Evolutionary conservation across 2,329 filamentous ascomycete genomes (phyloP).

Genomic region (Cytospora chrysosperma): DNA sequence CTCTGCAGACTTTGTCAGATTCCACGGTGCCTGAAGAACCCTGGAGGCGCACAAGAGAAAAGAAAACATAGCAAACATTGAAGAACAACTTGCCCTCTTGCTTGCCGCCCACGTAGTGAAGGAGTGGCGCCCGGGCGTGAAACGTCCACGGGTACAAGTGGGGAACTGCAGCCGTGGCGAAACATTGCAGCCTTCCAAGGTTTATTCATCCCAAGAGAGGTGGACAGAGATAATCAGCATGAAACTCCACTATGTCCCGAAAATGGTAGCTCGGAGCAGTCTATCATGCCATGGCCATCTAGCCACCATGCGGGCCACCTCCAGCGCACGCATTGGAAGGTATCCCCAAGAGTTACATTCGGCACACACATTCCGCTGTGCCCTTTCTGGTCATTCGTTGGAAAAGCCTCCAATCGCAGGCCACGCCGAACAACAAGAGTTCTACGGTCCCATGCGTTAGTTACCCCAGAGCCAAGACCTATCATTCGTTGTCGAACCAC

Average conservation of each 20-base stretch:
- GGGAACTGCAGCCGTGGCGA: too few relatives aligned
- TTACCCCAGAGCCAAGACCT: not conserved
- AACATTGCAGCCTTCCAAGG: too few relatives aligned
- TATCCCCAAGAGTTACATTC: slow-evolving; percentile 9
- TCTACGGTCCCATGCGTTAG: not conserved
- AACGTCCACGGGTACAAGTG: too few relatives aligned
- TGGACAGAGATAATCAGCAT: not conserved
- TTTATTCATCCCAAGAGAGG: too few relatives aligned
- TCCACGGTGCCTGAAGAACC: too few relatives aligned
- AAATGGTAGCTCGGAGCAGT: slow-evolving; percentile 13
- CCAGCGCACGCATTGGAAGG: not conserved
- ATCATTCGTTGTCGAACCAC: not conserved
- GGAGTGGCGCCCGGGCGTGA: too few relatives aligned
- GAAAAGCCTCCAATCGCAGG: slow-evolving; percentile 20
- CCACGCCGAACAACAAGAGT: not conserved
- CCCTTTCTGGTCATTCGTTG: slow-evolving; percentile 3
- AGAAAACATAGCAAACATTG: too few relatives aligned
- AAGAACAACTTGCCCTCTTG: too few relatives aligned
- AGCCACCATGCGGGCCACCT: not conserved
- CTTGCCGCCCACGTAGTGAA: too few relatives aligned
- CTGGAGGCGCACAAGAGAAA: too few relatives aligned
- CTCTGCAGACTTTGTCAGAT: too few relatives aligned
- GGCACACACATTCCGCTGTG: slow-evolving; percentile 12
- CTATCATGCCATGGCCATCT: not conserved
- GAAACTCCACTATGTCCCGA: not conserved